Base-by-base conservation (phyloP, 768 basidiomycete species). In the Agrocybe praecox region DNA sequence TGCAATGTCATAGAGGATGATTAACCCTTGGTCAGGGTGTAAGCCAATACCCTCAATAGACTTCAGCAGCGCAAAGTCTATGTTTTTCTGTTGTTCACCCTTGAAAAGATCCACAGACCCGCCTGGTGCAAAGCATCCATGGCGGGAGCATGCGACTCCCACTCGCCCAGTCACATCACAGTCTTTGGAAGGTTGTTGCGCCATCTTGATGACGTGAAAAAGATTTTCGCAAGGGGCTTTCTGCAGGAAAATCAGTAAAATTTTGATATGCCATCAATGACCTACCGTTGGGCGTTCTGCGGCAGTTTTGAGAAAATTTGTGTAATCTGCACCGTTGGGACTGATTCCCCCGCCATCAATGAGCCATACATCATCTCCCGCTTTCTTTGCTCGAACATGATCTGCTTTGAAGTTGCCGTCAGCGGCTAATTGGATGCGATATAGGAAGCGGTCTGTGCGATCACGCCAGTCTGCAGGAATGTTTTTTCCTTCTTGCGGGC, bases 401-500 rank as follows among this genome's bases (percentile, higher is more conserved):
- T 60, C 55, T 1, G 65, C 65, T 18, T 55, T 57, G 44, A 64
- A 66, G 36, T 62, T 62, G 0, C 60, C 62, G 52, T 64, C 58
- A 0, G 52, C 56, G 0, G 60, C 58, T 55, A 62, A 56, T 2
- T 47, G 26, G 1, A 46, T 12, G 14, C 47, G 43, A 26, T 33
- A 56, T 14, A 53, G 36, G 29, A 23, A 58, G 32, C 51, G 42
- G 5, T 50, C 15, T 17, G 52, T 47, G 11, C 59, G 52, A 1
- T 36, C 9, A 17, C 58, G 33, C 70, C 70, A 72, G 21, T 64
- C 22, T 1, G 29, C 23, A 2, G 66, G 65, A 6, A 71, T 22
- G 46, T 73, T 73, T 12, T 66, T 49, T 0, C 58, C 60, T 0
- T 65, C 66, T 34, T 69, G 69, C 0, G 65, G 70, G 46, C 72